Conservation (phyloP, 2,329 filamentous ascomycete species). For the Zymoseptoria passerinii region DNA sequence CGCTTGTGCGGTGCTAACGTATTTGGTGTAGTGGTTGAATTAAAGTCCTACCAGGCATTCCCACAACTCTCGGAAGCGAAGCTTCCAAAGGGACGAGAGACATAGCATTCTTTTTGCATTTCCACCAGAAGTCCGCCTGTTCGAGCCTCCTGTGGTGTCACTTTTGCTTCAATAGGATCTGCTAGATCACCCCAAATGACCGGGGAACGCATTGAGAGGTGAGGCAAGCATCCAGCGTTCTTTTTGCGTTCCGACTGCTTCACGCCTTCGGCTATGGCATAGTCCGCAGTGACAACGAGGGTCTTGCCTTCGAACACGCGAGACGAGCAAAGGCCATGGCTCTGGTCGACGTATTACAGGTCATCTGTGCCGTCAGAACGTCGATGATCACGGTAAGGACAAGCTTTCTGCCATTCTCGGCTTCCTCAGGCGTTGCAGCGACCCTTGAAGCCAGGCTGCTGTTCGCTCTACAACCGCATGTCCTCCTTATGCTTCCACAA, state of each 20-base stretch:
- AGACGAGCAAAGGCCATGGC: not conserved
- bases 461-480: no score
- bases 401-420: not conserved
- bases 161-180: not conserved
- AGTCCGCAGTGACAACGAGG: not conserved
- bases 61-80: not conserved
- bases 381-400: not conserved
- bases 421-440: not conserved
- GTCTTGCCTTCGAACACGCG: not conserved
- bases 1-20: not conserved
- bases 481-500: not conserved
- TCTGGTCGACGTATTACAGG: not conserved
- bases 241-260: not conserved
- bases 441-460: not conserved
- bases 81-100: not conserved
- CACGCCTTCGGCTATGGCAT: not conserved
- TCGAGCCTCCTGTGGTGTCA: not conserved
- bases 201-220: not conserved
- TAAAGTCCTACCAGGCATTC: not conserved
- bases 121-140: no score
- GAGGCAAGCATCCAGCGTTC: not conserved
- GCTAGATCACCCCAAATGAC: not conserved
- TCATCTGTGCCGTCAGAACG: not conserved
- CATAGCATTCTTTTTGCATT: not conserved
- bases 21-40: not conserved